Evolutionary conservation across 2,329 filamentous ascomycete genomes (phyloP).

Genomic region (Coniella lustricola): DNA sequence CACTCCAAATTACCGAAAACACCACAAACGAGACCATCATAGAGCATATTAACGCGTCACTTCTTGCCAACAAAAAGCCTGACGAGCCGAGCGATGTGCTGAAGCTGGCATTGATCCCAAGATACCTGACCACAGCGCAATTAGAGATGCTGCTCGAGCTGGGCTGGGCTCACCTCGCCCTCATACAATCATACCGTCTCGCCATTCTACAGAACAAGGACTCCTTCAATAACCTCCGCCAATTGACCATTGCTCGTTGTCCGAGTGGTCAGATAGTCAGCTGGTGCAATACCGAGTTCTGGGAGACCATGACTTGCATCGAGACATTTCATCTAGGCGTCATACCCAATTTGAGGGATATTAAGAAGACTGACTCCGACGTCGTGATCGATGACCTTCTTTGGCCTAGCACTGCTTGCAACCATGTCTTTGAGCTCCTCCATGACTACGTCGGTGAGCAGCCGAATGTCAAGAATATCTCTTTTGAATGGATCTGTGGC

Average conservation of each 20-base stretch:
- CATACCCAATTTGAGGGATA: slow-evolving; percentile 59
- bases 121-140: slow-evolving; percentile 53
- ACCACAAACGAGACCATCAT: slow-evolving; percentile 5
- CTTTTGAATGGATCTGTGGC: slow-evolving; percentile 60
- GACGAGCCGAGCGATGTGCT: slow-evolving; percentile 15
- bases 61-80: background rate
- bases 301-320: slow-evolving; percentile 50
- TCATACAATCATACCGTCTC: slow-evolving; percentile 61
- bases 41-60: slow-evolving; percentile 1
- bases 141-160: slow-evolving; percentile 62
- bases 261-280: slow-evolving; percentile 53
- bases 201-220: slow-evolving; percentile 53
- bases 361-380: slow-evolving; percentile 45
- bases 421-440: slow-evolving; percentile 46
- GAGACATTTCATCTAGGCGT: slow-evolving; percentile 50
- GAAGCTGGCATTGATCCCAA: slow-evolving; percentile 26
- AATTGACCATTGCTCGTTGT: slow-evolving; percentile 56
- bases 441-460: slow-evolving; percentile 39
- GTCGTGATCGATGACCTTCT: slow-evolving; percentile 31
- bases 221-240: slow-evolving; percentile 48
- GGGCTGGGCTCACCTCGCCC: slow-evolving; percentile 61
- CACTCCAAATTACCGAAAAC: background rate
- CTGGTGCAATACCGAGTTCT: slow-evolving; percentile 53
- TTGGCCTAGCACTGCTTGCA: slow-evolving; percentile 44
- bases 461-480: slow-evolving; percentile 48